Evolutionary conservation across 257 asterid genomes (phyloP), one percentile per base, ranked within the genome.

Genomic region (Verbascum thapsus): DNA sequence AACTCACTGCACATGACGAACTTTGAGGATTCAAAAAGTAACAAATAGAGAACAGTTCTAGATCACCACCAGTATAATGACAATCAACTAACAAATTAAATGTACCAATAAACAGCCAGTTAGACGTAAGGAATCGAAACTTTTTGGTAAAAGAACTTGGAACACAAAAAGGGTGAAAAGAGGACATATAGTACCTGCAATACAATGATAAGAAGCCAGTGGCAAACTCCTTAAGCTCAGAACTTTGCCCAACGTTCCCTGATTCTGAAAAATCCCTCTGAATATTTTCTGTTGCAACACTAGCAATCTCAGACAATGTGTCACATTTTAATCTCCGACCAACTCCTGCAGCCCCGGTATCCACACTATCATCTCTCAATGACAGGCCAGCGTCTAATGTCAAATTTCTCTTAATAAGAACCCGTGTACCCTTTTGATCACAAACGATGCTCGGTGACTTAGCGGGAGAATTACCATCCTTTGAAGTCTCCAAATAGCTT

Each of bases 121-220:
- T 52, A 37, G 59, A 47, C 50, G 42, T 9, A 61, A 45, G 45
- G 32, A 61, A 8, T 53, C 20, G 53, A 63, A 42, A 53, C 39
- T 53, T 43, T 45, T 35, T 22, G 12, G 16, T 15, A 68, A 47
- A 49, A 17, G 20, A 44, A 58, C 41, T 8, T 20, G 9, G 40
- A 48, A 54, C 59, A 26, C 17, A 6, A 41, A 26, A 60, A 10
- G 49, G 41, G 52, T 47, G 34, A 52, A 51, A 55, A 18, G 67
- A 37, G 53, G 60, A 68, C 45, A 34, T 19, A 32, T 20, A 45
- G 10, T 83, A 92, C 99, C 99, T 76, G 83, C 89, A 92, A 71
- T 83, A 81, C 69, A 89, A 64, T 64, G 99, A 85, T 82, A 87
- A 71, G 58, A 92, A 80, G 50, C 71, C 79, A 57, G 73, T 58